Evolutionary conservation across 139 green algal genomes (phyloP).

Genomic region (Chlorella sp.): DNA sequence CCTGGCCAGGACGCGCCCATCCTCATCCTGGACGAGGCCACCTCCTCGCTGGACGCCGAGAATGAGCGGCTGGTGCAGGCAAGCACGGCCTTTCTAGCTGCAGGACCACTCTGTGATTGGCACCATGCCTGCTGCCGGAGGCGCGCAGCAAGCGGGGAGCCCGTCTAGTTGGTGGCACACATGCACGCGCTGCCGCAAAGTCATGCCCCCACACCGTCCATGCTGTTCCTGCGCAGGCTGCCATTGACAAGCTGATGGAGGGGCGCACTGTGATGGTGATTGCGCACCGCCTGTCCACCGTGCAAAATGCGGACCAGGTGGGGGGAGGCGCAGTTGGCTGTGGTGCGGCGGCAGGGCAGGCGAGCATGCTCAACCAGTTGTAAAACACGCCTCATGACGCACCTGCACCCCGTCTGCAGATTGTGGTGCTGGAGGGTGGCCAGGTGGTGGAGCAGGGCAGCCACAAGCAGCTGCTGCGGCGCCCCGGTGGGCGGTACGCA

Average conservation of each 20-base stretch:
- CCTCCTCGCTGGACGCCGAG: conserved; percentile 59
- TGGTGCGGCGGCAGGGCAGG: no score
- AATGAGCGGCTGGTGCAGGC: conserved; percentile 63
- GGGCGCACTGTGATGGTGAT: conserved; percentile 73
- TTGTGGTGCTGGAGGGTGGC: conserved; percentile 67
- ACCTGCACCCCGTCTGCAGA: conserved; percentile 27
- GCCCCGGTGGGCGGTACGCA: conserved; percentile 49
- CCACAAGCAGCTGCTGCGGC: conserved; percentile 58
- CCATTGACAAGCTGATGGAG: conserved; percentile 60
- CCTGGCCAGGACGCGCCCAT: conserved; percentile 59
- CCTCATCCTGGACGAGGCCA: conserved; percentile 79
- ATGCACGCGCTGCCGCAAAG: no score
- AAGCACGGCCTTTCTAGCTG: no score
- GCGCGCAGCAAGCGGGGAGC: no score
- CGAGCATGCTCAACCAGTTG: no score
- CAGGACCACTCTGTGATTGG: no score
- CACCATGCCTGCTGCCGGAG: no score
- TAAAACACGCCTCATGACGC: background rate
- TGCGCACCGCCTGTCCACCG: conserved; percentile 78
- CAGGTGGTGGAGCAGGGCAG: conserved; percentile 58
- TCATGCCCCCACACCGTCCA: no score
- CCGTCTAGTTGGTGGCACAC: no score
- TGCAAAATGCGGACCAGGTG: conserved; percentile 65
- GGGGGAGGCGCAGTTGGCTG: background rate
- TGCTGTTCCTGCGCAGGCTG: background rate